These are phyloP conservation scores for Gossypium turneri DNA, from an alignment of 345 rosid genomes.

Conservation along the genomic window DNA sequence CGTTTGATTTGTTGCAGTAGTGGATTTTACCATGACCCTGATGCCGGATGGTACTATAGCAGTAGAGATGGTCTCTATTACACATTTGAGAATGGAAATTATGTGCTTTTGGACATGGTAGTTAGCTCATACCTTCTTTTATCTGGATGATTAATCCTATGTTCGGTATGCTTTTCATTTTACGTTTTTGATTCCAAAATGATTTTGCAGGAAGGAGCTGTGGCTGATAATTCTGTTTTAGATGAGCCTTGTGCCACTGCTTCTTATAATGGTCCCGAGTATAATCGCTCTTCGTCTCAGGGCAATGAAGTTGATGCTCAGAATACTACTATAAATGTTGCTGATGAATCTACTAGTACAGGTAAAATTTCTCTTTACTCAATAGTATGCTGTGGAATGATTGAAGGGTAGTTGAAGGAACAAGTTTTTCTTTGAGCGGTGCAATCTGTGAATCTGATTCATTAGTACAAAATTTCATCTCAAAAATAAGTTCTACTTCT, in stretches of 20 bases:
- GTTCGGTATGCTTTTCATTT: neutral
- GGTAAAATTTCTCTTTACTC: conserved; percentile 21
- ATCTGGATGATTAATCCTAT: neutral
- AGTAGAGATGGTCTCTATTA: conserved; percentile 73
- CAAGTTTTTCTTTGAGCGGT: neutral
- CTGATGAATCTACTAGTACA: conserved; percentile 15
- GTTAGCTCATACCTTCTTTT: neutral
- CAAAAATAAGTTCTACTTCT: neutral
- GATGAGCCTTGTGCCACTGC: conserved; percentile 23
- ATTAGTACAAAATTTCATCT: neutral
- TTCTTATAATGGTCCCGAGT: conserved; percentile 11
- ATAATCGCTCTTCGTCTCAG: neutral
- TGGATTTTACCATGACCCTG: conserved; percentile 85
- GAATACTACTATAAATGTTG: conserved; percentile 4
- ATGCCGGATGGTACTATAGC: conserved; percentile 88
- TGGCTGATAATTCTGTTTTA: conserved; percentile 24
- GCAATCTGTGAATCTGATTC: neutral
- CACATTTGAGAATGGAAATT: conserved; percentile 72
- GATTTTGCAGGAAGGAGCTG: conserved; percentile 17
- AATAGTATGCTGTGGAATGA: neutral
- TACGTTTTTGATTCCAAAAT: conserved; percentile 28
- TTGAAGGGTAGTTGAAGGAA: neutral
- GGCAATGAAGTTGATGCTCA: conserved; percentile 26
- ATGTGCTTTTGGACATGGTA: conserved; percentile 56
- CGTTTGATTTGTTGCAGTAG: conserved; percentile 42